These are phyloP conservation scores for Zygoascus meyerae DNA, from an alignment of 1,139 yeast genomes.

Conservation along the genomic window DNA sequence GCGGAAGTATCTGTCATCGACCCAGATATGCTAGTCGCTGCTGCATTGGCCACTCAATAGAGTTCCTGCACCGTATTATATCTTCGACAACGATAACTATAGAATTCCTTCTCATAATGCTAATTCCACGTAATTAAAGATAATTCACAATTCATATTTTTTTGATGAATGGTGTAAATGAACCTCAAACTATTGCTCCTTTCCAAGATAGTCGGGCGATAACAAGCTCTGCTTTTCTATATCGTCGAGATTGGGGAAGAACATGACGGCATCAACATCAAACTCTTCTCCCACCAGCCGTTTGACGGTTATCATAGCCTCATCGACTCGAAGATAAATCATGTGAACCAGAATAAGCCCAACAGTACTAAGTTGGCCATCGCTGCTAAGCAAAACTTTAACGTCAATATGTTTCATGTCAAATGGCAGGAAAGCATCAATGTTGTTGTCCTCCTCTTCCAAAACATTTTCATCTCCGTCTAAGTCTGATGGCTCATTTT, in stretches of 20 bases:
- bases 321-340: conserved; percentile 28
- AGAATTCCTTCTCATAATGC: too few relatives aligned
- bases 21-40: too few relatives aligned
- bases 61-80: too few relatives aligned
- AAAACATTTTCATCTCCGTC: conserved; percentile 4
- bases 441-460: neutral
- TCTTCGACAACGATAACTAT: too few relatives aligned
- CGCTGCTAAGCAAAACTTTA: conserved; percentile 14
- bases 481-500: conserved; percentile 2
- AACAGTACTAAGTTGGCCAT: conserved; percentile 24
- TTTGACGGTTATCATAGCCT: conserved; percentile 25
- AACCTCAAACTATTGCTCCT: too few relatives aligned
- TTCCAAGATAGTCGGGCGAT: too few relatives aligned
- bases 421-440: conserved; percentile 1
- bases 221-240: conserved; percentile 9
- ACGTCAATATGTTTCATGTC: conserved; percentile 5
- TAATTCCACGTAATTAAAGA: too few relatives aligned
- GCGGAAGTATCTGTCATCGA: too few relatives aligned
- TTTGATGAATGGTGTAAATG: too few relatives aligned
- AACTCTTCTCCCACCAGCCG: conserved; percentile 30
- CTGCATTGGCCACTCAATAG: too few relatives aligned
- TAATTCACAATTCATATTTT: too few relatives aligned
- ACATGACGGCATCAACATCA: conserved; percentile 18
- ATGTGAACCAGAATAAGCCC: conserved; percentile 24
- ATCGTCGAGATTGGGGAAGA: conserved; percentile 10